Evolutionary conservation across 2,329 filamentous ascomycete genomes (phyloP).

Genomic region (Cladosporium colombiae): DNA sequence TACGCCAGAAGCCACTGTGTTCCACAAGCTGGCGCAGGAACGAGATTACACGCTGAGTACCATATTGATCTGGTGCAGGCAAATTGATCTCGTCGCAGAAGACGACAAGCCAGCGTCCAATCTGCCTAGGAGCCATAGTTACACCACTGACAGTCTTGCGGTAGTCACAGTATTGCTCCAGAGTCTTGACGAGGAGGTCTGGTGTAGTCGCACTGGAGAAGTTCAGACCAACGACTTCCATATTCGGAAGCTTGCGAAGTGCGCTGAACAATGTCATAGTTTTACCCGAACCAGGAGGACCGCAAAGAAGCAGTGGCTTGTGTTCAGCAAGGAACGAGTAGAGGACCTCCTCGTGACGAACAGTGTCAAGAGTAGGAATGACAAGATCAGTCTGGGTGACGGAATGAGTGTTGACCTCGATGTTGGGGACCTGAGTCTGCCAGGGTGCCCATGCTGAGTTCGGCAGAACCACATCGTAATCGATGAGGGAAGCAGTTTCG

Average conservation of each 20-base stretch:
- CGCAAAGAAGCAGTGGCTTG: slow-evolving; percentile 93
- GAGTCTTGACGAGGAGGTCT: slow-evolving; percentile 96
- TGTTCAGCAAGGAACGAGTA: slow-evolving; percentile 99
- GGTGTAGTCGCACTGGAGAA: slow-evolving; percentile 98
- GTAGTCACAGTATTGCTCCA: slow-evolving; percentile 99
- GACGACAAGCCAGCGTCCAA: slow-evolving; percentile 95
- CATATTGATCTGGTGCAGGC: slow-evolving; percentile 95
- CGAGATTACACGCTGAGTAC: slow-evolving; percentile 93
- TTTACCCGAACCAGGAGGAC: slow-evolving; percentile 97
- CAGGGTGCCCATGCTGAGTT: slow-evolving; percentile 87
- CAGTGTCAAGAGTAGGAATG: slow-evolving; percentile 94
- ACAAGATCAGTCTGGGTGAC: slow-evolving; percentile 98
- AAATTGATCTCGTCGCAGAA: slow-evolving; percentile 99
- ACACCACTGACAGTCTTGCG: slow-evolving; percentile 97
- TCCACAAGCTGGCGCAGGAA: slow-evolving; percentile 97
- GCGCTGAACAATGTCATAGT: slow-evolving; percentile 99
- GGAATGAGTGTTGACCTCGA: slow-evolving; percentile 98
- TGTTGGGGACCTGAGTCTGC: slow-evolving; percentile 90
- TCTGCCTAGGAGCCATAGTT: slow-evolving; percentile 91
- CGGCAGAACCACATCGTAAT: slow-evolving; percentile 88
- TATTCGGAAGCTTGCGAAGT: slow-evolving; percentile 92
- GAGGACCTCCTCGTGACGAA: slow-evolving; percentile 96
- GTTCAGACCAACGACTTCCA: slow-evolving; percentile 98
- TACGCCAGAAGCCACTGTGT: slow-evolving; percentile 98
- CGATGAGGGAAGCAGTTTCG: slow-evolving; percentile 77